Conservation (phyloP, 257 asterid species). For the Echites panduratus region DNA sequence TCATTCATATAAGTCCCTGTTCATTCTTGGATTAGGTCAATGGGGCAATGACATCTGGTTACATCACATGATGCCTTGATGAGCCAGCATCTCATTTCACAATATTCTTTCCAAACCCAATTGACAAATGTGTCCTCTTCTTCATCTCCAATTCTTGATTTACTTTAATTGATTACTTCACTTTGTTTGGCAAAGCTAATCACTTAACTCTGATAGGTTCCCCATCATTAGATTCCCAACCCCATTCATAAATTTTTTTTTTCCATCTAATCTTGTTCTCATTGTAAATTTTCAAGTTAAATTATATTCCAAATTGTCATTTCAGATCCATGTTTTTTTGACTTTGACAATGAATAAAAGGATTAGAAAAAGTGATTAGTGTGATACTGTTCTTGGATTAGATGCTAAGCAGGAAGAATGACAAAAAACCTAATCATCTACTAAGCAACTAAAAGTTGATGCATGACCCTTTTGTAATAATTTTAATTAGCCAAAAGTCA, state of each 20-base stretch:
- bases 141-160: background rate
- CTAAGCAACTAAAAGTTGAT: background rate
- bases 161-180: too few species aligned
- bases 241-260: background rate
- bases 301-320: background rate
- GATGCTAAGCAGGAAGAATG: background rate
- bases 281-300: background rate
- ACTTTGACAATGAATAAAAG: background rate
- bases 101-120: background rate
- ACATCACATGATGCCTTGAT: background rate
- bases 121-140: background rate
- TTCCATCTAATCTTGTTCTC: background rate
- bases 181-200: background rate
- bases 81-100: background rate
- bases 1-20: background rate
- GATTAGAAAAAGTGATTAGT: background rate
- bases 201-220: background rate
- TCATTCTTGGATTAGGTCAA: background rate
- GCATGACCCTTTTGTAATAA: slow-evolving; percentile 7
- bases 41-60: background rate
- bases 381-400: background rate
- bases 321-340: background rate
- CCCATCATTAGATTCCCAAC: background rate
- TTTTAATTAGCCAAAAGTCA: slow-evolving; percentile 4
- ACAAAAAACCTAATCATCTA: background rate